Conservation (phyloP, 495 filamentous ascomycete genomes). For the Ramalina peruviana region DNA sequence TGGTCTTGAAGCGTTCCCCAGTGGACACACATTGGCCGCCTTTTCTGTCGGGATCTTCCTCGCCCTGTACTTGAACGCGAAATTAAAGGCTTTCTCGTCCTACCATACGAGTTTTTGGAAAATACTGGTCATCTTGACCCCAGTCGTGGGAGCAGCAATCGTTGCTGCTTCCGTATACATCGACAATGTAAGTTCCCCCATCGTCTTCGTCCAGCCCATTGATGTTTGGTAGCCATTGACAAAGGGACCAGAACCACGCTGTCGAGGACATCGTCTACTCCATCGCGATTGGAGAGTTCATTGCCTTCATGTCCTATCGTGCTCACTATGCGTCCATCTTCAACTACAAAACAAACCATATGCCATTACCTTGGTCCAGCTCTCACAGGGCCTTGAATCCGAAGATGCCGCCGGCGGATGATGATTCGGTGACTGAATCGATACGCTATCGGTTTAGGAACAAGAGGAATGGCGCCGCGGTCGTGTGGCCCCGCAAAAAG, state of each 20-base stretch:
- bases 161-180: conserved; percentile 10
- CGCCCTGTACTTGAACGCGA: conserved; percentile 50
- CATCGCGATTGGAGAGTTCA: conserved; percentile 5
- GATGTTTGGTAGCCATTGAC: background rate
- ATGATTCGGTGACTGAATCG: background rate
- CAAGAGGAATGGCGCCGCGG: background rate
- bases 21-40: conserved; percentile 42
- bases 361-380: conserved; percentile 7
- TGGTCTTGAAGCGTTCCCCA: conserved; percentile 44
- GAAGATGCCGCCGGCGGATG: background rate
- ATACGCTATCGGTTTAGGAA: background rate
- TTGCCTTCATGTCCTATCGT: conserved; percentile 7
- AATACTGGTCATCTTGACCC: conserved; percentile 22
- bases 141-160: conserved; percentile 23
- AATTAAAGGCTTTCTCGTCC: conserved; percentile 46
- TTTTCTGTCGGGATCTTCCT: conserved; percentile 45
- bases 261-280: conserved; percentile 6
- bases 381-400: background rate
- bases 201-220: background rate
- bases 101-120: conserved; percentile 34
- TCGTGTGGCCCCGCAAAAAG: background rate
- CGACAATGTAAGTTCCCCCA: background rate
- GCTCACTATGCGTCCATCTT: conserved; percentile 8
- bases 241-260: conserved; percentile 3
- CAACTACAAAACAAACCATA: conserved; percentile 7